phyloP scores from a whole-genome alignment of 768 basidiomycete species.

The Amanita molliuscula region DNA sequence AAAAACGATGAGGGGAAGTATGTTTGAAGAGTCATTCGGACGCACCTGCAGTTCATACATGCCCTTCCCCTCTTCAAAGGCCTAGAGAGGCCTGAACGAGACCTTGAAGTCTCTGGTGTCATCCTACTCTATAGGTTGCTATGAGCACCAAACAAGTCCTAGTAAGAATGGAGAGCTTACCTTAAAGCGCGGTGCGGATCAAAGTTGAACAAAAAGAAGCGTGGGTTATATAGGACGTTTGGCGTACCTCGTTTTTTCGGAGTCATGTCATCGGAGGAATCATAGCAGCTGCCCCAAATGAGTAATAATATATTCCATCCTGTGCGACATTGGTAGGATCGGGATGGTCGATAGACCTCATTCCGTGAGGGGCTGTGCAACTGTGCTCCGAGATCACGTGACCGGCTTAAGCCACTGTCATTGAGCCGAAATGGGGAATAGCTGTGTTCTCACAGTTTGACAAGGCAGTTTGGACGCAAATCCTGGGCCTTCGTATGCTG shows the following conservation, averaged over 20 bases:
- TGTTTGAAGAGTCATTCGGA: conserved; percentile 3
- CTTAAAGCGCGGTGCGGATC: neutral
- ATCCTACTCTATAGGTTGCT: conserved; percentile 1
- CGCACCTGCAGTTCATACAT: conserved; percentile 44
- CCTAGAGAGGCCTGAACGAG: conserved; percentile 15
- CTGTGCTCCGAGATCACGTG: neutral
- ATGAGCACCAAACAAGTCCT: neutral
- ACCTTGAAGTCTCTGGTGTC: conserved; percentile 6
- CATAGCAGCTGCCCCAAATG: neutral
- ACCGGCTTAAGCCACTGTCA: neutral
- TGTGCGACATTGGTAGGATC: neutral
- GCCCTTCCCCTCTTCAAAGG: conserved; percentile 45
- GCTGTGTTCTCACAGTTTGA: neutral
- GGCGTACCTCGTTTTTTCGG: neutral
- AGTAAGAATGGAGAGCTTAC: conserved; percentile 2
- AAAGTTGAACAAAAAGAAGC: neutral
- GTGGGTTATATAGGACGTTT: neutral
- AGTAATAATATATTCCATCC: neutral
- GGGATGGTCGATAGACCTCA: neutral
- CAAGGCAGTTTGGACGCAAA: neutral
- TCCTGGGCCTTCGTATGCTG: neutral
- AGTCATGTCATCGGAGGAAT: neutral
- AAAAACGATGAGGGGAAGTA: neutral
- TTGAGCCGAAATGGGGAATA: neutral
- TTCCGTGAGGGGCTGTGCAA: neutral